Conservation (phyloP, 805 yeast species). For the Tetrapisispora iriomotensis region DNA sequence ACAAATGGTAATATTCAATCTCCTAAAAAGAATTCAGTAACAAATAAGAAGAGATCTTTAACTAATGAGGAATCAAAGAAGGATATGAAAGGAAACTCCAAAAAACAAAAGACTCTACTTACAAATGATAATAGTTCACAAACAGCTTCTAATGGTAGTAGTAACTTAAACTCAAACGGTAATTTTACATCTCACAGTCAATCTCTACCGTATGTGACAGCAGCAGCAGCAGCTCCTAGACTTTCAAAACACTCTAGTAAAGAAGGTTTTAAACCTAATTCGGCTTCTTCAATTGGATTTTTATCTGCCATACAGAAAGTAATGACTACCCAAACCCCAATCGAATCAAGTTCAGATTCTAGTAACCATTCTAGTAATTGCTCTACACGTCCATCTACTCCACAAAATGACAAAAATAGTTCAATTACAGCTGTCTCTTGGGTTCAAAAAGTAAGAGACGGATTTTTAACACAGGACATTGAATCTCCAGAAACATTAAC, state of each 20-base stretch:
- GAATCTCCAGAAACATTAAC: conserved; percentile 72
- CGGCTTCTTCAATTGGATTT: conserved; percentile 60
- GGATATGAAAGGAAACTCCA: not conserved
- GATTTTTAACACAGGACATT: conserved; percentile 69
- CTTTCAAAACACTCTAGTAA: conserved; percentile 44
- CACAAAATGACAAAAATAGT: conserved; percentile 11
- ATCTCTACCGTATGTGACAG: conserved; percentile 37
- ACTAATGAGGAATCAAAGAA: not conserved
- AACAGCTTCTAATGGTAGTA: not conserved
- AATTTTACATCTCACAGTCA: not conserved
- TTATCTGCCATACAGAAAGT: conserved; percentile 55
- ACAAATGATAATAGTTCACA: not conserved
- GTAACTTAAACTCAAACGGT: not conserved
- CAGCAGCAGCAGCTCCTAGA: conserved; percentile 79
- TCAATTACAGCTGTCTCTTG: conserved; percentile 28
- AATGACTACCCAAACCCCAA: conserved; percentile 23
- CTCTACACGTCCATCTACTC: conserved; percentile 35
- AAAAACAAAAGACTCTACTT: not conserved
- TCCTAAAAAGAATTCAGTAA: not conserved
- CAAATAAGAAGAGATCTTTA: conserved; percentile 1
- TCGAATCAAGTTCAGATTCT: conserved; percentile 16
- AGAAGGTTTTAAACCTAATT: conserved; percentile 14
- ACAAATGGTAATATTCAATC: not conserved
- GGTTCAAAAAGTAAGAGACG: conserved; percentile 65
- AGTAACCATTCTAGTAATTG: conserved; percentile 12